phyloP scores from a whole-genome alignment of 192 early-diverging fungal species.

The Entomortierella chlamydospora region DNA sequence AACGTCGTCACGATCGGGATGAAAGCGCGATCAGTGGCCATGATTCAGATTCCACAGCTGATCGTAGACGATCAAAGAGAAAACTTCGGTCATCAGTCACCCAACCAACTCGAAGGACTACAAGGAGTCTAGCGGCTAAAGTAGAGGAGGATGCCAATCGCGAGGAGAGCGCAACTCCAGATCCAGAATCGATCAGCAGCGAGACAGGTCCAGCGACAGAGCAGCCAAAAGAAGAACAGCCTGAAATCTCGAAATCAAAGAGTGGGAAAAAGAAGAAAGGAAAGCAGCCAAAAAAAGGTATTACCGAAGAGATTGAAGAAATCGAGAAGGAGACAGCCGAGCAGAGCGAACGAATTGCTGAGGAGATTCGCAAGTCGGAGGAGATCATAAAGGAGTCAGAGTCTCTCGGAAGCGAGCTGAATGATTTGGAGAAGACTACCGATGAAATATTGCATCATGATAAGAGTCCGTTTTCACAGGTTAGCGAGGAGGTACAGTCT shows the following conservation, averaged over 20 bases:
- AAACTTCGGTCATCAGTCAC: constrained; percentile 9
- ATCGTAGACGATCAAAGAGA: constrained; percentile 6
- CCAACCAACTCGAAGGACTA: constrained; percentile 22
- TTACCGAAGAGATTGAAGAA: constrained; percentile 7
- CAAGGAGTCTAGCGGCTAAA: constrained; percentile 22
- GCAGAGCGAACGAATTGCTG: constrained; percentile 15
- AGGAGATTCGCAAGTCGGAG: constrained; percentile 18
- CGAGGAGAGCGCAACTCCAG: constrained; percentile 1
- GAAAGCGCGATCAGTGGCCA: constrained; percentile 12
- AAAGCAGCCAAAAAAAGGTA: constrained; percentile 14
- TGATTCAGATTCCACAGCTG: constrained; percentile 15
- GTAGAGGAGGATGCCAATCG: neutral
- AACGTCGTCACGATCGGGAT: constrained; percentile 3
- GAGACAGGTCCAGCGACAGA: neutral
- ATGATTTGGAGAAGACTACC: neutral
- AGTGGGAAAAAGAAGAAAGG: constrained; percentile 23
- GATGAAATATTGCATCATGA: constrained; percentile 1
- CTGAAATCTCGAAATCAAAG: constrained; percentile 6
- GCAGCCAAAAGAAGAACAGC: neutral
- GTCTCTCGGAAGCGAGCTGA: neutral
- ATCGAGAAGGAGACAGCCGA: constrained; percentile 4
- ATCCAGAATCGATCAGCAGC: neutral
- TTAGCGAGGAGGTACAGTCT: neutral
- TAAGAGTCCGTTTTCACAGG: neutral
- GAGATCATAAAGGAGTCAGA: constrained; percentile 28